Percentiles rank a stretch among this genome's conserved stretches.
phyloP scores from a whole-genome alignment of 768 basidiomycete genomes.

The Termitomyces sp. region DNA sequence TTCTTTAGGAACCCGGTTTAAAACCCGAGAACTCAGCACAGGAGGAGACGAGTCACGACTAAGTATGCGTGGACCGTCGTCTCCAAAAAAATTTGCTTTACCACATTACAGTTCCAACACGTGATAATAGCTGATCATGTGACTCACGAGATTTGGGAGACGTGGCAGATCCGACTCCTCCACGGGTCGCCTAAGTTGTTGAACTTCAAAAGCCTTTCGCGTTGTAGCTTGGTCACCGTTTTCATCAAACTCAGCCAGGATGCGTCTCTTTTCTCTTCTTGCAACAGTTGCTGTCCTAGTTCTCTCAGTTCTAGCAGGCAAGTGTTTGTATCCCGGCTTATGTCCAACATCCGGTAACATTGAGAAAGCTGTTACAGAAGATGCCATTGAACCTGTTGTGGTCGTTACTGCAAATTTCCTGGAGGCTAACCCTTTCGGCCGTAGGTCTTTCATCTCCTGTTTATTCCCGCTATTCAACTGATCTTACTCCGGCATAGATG shows the following conservation, averaged over 20 bases:
- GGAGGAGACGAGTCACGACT: too few relatives aligned
- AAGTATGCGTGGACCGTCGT: too few relatives aligned
- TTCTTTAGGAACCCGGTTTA: too few relatives aligned
- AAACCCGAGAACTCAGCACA: too few relatives aligned
- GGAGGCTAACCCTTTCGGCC: conserved; percentile 69
- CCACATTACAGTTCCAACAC: too few relatives aligned
- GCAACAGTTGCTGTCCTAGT: conserved; percentile 8
- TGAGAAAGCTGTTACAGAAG: conserved; percentile 20
- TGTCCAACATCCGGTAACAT: neutral
- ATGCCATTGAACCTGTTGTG: conserved; percentile 48
- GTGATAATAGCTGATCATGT: too few relatives aligned
- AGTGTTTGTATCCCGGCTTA: conserved; percentile 7
- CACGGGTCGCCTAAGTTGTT: neutral
- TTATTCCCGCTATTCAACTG: conserved; percentile 4
- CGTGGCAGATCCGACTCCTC: neutral
- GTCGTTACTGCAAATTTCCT: conserved; percentile 52
- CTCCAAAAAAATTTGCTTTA: too few relatives aligned
- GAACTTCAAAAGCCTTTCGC: neutral
- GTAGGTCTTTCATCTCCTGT: conserved; percentile 36
- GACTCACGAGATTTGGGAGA: neutral
- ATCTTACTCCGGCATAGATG: conserved; percentile 39
- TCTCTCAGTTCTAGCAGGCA: conserved; percentile 15
- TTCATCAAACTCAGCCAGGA: conserved; percentile 1
- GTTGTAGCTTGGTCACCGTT: neutral
- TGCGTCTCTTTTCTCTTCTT: conserved; percentile 16